Base-by-base conservation (phyloP, 352 stramenopile species). In the Globisporangium carolinianum region DNA sequence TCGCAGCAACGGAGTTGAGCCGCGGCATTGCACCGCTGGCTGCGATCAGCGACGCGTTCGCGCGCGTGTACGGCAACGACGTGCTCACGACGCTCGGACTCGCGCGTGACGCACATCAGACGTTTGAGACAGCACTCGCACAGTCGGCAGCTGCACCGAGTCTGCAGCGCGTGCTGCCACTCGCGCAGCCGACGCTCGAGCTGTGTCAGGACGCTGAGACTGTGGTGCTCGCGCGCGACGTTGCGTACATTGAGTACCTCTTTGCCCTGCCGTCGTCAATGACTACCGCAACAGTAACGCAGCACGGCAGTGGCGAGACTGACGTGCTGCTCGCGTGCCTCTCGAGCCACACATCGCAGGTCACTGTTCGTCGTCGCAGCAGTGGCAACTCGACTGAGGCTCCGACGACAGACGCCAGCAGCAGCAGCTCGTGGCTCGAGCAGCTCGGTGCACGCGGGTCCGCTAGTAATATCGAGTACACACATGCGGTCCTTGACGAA, bases 191-290 rank as follows among this genome's bases (percentile, higher is more conserved):
- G 48, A 88, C 79, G 15, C 73, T 85, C 38, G 63, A 72, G 36
- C 49, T 92, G 36, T 92, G 80, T 45, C 76, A 90, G 50, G 66
- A 71, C 32, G 71, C 74, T 3, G 76, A 88, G 32, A 69, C 14
- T 2, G 73, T 85, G 47, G 65, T 76, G 51, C 35, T 89, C 7
- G 72, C 82, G 47, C 76, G 78, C 38, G 79, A 92, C 45, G 60
- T 86, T 38, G 68, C 66, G 3, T 89, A 86, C 45, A 55, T 86
- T 11, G 83, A 92, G 58, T 73, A 88, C 38, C 62, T 90, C 6
- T 53, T 90, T 10, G 62, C 59, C 0, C 47, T 47, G 1, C 67
- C 63, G 4, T 55, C 55, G 9, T 48, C 63, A 7, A 14, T 53
- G 1, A 39, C 24, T 53, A 47, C 57, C 14, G n/a, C 11, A 6